Evolutionary conservation across 768 basidiomycete species (phyloP), one percentile per base, ranked within the genome.

Genomic region (Amanita subjunquillea): DNA sequence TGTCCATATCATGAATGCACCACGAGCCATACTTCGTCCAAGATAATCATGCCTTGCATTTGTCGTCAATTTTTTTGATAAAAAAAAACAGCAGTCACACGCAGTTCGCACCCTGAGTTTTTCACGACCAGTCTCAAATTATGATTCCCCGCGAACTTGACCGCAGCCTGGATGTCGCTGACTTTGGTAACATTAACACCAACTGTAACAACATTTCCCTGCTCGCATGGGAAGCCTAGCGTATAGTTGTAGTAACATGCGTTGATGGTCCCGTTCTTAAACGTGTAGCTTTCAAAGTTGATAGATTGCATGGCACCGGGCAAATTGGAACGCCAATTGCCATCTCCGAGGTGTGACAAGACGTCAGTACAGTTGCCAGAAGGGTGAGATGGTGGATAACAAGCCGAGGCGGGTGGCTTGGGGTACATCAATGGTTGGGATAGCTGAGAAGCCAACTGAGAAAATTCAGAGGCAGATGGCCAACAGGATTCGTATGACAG

Each of bases 211-310:
- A 76, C 65, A 41, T 67, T 70, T 15, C 75, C 76, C 56, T 75
- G 75, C 1, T 62, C 59, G 53, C 76, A 78, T 6, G 71, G 66
- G 15, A 65, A 42, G 3, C 69, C 71, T 0, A 72, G 57, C 0
- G 65, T 61, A 0, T 70, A 72, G 51, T 80, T 71, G 40, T 79
- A 54, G 36, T 76, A 78, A 69, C 80, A 83, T 1, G 67, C 71
- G 55, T 71, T 71, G 44, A 77, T 72, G 41, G 73, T 77, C 30
- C 71, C 75, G 59, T 49, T 49, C 3, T 39, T 7, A 6, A 49
- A 39, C 34, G 22, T 49, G 36, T 20, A 49, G 34, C 34, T 60
- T 46, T 67, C 66, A 43, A 61, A 64, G 48, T 65, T 66, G 20
- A 56, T 45, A 4, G 58, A 44, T 47, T 76, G 66, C 65, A 73